These are phyloP conservation scores for Ehretia macrophylla DNA, from an alignment of 257 asterid species.

Conservation along the genomic window DNA sequence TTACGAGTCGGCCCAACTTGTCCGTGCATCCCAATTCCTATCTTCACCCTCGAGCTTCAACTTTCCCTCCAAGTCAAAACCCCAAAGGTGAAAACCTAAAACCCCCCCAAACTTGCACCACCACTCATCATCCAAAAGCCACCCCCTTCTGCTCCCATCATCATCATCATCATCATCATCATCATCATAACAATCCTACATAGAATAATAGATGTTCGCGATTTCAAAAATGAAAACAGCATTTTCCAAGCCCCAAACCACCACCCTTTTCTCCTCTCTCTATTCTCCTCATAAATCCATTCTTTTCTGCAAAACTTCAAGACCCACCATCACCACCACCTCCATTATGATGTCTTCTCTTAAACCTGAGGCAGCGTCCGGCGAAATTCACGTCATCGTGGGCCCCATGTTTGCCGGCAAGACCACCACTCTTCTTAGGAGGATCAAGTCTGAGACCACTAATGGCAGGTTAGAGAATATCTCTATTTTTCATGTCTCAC, in stretches of 20 bases:
- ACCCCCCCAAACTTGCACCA: not conserved
- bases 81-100: not conserved
- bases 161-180: not conserved
- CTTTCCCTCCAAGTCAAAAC: not conserved
- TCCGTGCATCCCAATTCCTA: too few species aligned
- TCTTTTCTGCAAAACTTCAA: slow-evolving; percentile 21
- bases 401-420: slow-evolving; percentile 99
- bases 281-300: slow-evolving; percentile 26
- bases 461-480: slow-evolving; percentile 63
- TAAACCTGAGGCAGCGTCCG: slow-evolving; percentile 39
- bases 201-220: slow-evolving; percentile 26
- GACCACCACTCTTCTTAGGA: slow-evolving; percentile 82
- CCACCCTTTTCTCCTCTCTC: slow-evolving; percentile 26
- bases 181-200: not conserved
- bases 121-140: not conserved
- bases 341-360: slow-evolving; percentile 23
- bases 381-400: slow-evolving; percentile 86
- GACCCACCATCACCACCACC: not conserved
- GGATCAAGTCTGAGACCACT: slow-evolving; percentile 69
- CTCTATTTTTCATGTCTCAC: slow-evolving; percentile 5
- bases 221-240: slow-evolving; percentile 56
- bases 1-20: too few species aligned
- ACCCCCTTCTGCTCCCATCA: not conserved
- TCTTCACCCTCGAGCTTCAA: not conserved
- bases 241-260: slow-evolving; percentile 35